Evolutionary conservation across 2,329 filamentous ascomycete genomes (phyloP).

Genomic region (Venturia asperata): DNA sequence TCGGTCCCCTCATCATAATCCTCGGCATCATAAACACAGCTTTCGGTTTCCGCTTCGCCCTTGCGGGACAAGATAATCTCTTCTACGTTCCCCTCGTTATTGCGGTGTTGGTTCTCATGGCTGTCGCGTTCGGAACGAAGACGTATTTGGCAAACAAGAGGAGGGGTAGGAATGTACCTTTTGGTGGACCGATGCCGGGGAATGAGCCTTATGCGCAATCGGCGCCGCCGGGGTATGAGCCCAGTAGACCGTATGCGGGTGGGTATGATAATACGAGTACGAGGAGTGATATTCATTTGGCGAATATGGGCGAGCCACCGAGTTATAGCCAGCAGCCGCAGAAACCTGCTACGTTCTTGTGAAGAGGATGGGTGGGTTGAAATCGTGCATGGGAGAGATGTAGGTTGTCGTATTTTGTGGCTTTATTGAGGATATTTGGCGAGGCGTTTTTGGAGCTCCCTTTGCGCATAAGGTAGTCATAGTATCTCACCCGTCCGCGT

Average conservation of each 20-base stretch:
- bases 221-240: conserved; percentile 4
- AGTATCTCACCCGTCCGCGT: no score
- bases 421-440: neutral
- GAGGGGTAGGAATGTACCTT: conserved; percentile 3
- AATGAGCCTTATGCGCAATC: neutral
- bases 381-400: neutral
- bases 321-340: conserved; percentile 14
- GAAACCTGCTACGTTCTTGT: conserved; percentile 12
- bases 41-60: conserved; percentile 25
- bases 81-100: conserved; percentile 23
- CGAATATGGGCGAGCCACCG: conserved; percentile 17
- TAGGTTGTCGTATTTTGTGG: neutral
- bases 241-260: conserved; percentile 14
- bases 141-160: neutral
- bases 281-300: conserved; percentile 16
- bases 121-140: neutral
- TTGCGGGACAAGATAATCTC: conserved; percentile 21
- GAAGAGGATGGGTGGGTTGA: neutral
- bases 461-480: neutral
- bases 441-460: neutral
- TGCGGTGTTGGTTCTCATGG: conserved; percentile 21
- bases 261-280: neutral
- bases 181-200: conserved; percentile 8
- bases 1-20: conserved; percentile 23
- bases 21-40: conserved; percentile 24